phyloP scores from a whole-genome alignment of 768 basidiomycete genomes.

The Boletus reticulatus region DNA sequence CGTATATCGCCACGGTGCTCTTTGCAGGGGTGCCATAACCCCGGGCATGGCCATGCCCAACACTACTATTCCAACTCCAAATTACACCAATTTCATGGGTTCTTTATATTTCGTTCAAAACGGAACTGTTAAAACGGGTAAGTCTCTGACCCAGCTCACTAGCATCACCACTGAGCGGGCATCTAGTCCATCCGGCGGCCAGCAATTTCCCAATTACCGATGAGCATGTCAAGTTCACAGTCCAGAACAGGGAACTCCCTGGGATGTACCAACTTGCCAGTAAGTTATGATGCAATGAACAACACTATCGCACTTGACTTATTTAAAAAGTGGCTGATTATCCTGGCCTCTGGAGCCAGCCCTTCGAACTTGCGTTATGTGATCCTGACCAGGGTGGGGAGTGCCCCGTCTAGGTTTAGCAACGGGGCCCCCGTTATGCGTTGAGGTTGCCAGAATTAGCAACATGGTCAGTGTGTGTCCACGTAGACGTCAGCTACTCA shows the following conservation, averaged over 20 bases:
- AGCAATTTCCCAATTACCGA: constrained; percentile 11
- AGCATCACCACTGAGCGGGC: constrained; percentile 3
- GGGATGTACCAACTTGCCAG: constrained; percentile 35
- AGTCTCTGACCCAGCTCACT: constrained; percentile 10
- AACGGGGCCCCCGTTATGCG: too few relatives aligned
- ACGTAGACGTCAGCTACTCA: too few relatives aligned
- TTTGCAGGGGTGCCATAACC: constrained; percentile 13
- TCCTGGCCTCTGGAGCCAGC: constrained; percentile 27
- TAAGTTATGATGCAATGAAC: constrained; percentile 10
- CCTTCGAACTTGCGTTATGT: too few relatives aligned
- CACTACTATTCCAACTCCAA: too few relatives aligned
- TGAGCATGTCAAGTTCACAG: too few relatives aligned
- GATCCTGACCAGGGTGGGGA: too few relatives aligned
- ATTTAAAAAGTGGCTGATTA: constrained; percentile 30
- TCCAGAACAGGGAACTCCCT: neutral
- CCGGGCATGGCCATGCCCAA: too few relatives aligned
- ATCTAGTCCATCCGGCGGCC: constrained; percentile 24
- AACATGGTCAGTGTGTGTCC: too few relatives aligned
- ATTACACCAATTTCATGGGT: too few relatives aligned
- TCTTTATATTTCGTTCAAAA: constrained; percentile 20
- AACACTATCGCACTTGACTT: constrained; percentile 1
- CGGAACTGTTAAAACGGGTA: constrained; percentile 21
- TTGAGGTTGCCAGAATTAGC: too few relatives aligned
- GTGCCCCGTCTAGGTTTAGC: too few relatives aligned
- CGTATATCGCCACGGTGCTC: too few relatives aligned